These are phyloP conservation scores for Sugiyamaella sp. DNA, from an alignment of 1,139 yeast genomes.

Conservation along the genomic window DNA sequence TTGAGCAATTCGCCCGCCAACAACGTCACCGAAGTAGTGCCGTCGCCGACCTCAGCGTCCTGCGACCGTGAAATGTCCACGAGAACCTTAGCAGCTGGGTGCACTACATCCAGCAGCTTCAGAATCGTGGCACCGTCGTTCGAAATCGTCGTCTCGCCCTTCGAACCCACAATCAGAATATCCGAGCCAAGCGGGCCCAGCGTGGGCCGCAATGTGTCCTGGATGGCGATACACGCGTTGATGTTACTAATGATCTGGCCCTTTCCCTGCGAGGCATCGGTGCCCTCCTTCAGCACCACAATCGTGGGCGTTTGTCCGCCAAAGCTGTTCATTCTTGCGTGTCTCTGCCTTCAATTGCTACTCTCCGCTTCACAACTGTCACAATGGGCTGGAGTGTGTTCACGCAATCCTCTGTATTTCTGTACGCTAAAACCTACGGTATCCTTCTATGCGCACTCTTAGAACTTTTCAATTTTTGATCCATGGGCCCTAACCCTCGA, in stretches of 20 bases:
- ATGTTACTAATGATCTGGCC: slow-evolving; percentile 95
- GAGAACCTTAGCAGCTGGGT: slow-evolving; percentile 94
- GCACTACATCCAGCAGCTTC: slow-evolving; percentile 90
- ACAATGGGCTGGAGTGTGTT: background rate
- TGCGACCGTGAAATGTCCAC: slow-evolving; percentile 96
- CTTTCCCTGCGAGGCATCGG: slow-evolving; percentile 94
- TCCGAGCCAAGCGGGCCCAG: slow-evolving; percentile 98
- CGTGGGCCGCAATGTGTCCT: slow-evolving; percentile 92
- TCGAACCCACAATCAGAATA: slow-evolving; percentile 78
- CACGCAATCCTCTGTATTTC: background rate
- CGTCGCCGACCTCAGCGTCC: slow-evolving; percentile 99
- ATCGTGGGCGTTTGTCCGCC: slow-evolving; percentile 95
- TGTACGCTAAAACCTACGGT: background rate
- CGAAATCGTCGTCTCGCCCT: slow-evolving; percentile 90
- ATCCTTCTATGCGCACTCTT: background rate
- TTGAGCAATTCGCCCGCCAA: slow-evolving; percentile 93
- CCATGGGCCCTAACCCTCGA: background rate
- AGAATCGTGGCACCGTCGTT: slow-evolving; percentile 98
- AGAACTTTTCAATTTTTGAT: slow-evolving; percentile 12
- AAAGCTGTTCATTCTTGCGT: slow-evolving; percentile 61
- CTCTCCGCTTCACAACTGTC: background rate
- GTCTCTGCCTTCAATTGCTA: background rate
- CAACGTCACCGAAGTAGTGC: slow-evolving; percentile 94
- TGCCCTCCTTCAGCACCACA: slow-evolving; percentile 96
- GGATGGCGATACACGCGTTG: slow-evolving; percentile 95